Conservation (phyloP, 2,329 filamentous ascomycete genomes). For the Colletotrichum neosansevieriae region DNA sequence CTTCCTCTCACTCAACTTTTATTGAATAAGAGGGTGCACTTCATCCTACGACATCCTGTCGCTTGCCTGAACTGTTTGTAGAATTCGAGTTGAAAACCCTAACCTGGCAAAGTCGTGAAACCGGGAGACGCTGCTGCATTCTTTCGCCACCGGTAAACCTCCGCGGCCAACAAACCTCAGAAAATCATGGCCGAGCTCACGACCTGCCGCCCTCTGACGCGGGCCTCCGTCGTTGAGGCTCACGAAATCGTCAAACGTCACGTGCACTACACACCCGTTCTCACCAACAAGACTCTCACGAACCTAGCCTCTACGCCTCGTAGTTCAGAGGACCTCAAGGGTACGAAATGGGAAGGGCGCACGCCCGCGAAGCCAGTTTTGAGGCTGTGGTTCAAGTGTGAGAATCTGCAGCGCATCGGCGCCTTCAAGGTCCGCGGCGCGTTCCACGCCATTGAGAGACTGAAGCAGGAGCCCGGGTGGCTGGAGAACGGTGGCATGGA, state of each 20-base stretch:
- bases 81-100: no score
- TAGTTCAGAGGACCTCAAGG: conserved; percentile 61
- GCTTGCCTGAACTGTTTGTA: fast-evolving
- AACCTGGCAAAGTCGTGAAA: not conserved
- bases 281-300: conserved; percentile 83
- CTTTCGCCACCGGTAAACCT: not conserved
- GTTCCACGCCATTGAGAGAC: conserved; percentile 82
- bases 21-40: not conserved
- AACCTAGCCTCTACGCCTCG: conserved; percentile 80
- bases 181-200: conserved; percentile 64
- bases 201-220: conserved; percentile 74
- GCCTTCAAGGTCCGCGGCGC: conserved; percentile 94
- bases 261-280: conserved; percentile 86
- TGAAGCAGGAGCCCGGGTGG: conserved; percentile 73
- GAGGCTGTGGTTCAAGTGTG: conserved; percentile 92
- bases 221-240: conserved; percentile 77
- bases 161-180: conserved; percentile 4
- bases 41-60: not conserved
- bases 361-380: conserved; percentile 74
- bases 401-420: conserved; percentile 90
- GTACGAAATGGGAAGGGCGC: conserved; percentile 68
- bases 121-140: not conserved
- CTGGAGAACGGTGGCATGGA: conserved; percentile 68
- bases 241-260: conserved; percentile 78
- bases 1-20: not conserved